Base-by-base conservation (phyloP, 2,329 filamentous ascomycete genomes). In the Penicillium sp. region DNA sequence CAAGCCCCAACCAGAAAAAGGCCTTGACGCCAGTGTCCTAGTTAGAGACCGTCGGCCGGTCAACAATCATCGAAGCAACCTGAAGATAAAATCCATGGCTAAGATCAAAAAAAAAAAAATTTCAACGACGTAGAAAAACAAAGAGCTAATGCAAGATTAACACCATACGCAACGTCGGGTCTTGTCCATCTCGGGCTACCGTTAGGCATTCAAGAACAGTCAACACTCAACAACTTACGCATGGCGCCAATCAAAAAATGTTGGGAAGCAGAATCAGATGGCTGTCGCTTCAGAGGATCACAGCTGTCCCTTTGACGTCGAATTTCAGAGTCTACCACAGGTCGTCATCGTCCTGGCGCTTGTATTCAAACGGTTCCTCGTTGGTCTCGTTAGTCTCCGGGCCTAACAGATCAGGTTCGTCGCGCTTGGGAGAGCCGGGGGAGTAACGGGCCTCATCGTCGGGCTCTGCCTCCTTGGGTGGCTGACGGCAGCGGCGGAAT, bases 401-500 rank as follows among this genome's bases (percentile, higher is more conserved):
- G 14, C 14, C 18, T 18, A 32, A 27, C n/a, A 41, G 19, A 26
- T 43, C 43, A 11, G 26, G 4, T 27, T 47, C 49, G 1, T 36
- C 30, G 11, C 42, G 49, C 8, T n/a, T 19, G 11, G 30, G 19
- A n/a, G 32, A 50, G 32, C 18, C 14, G 3, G 46, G 46, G 2
- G 39, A 50, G 40, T 32, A 27, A 32, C 8, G 6, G 4, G 46
- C 16, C n/a, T 38, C n/a, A 14, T 50, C 34, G 3, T 45, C 42
- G 11, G 35, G 18, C 36, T 47, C 39, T 42, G 39, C 32, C 3
- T 60, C 60, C 29, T 70, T 60, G 10, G 69, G 26, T 3, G 50
- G 65, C 50, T 69, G 62, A 11, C 64, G 58, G 69, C 75, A 78
- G 55, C 74, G 72, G 35, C 60, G 69, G 43, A 70, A 47, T 14